phyloP scores from a whole-genome alignment of 1,139 yeast genomes.

The Pichia inconspicua region DNA sequence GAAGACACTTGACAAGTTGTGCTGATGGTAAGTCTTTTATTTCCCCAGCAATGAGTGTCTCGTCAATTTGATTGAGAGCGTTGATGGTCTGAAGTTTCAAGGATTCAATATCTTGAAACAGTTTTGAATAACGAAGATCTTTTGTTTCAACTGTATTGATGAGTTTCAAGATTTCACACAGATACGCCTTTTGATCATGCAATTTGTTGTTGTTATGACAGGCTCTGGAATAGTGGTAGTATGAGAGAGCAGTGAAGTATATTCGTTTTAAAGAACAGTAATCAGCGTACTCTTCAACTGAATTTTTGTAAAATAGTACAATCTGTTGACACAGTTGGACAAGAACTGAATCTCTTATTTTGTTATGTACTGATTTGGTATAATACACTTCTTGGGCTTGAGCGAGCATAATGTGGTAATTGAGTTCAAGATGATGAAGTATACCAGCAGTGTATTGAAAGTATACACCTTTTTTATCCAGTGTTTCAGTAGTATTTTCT shows the following conservation, averaged over 20 bases:
- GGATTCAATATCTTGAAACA: slow-evolving; percentile 16
- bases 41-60: slow-evolving; percentile 41
- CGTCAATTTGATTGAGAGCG: slow-evolving; percentile 50
- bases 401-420: slow-evolving; percentile 41
- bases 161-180: not conserved
- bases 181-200: slow-evolving; percentile 22
- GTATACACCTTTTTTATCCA: slow-evolving; percentile 54
- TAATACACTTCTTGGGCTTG: slow-evolving; percentile 87
- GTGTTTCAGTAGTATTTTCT: slow-evolving; percentile 23
- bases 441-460: slow-evolving; percentile 71
- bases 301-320: slow-evolving; percentile 43
- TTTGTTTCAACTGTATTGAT: not conserved
- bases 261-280: slow-evolving; percentile 45
- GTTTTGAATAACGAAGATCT: slow-evolving; percentile 1
- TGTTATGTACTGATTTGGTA: slow-evolving; percentile 59
- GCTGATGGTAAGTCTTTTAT: slow-evolving; percentile 43
- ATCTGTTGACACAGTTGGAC: slow-evolving; percentile 61
- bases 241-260: slow-evolving; percentile 68
- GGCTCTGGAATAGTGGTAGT: slow-evolving; percentile 49
- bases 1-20: slow-evolving; percentile 47
- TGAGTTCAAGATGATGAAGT: slow-evolving; percentile 28
- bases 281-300: slow-evolving; percentile 55
- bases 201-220: slow-evolving; percentile 39
- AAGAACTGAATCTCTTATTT: slow-evolving; percentile 52
- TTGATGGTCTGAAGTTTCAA: slow-evolving; percentile 32